Conservation (phyloP, 2,329 filamentous ascomycete genomes). For the Colletotrichum zoysiae region DNA sequence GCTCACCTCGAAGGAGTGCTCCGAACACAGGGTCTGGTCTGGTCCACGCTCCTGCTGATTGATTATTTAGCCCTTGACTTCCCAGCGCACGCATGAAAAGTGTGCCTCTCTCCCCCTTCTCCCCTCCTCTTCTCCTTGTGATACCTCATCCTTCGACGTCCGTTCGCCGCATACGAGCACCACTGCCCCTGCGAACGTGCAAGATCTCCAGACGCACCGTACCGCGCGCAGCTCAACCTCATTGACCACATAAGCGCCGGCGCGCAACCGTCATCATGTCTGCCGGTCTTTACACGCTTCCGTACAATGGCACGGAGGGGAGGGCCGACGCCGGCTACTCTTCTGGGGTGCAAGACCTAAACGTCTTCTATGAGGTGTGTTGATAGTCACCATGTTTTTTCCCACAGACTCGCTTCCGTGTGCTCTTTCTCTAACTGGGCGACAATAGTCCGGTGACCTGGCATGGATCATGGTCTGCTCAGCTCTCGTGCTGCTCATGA, state of each 20-base stretch:
- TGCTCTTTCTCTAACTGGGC: slow-evolving; percentile 12
- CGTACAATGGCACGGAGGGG: slow-evolving; percentile 65
- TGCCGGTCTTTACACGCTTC: slow-evolving; percentile 49
- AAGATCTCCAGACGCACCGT: slow-evolving; percentile 13
- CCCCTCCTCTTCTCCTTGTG: slow-evolving; percentile 3
- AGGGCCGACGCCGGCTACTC: slow-evolving; percentile 66
- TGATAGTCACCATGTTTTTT: neutral
- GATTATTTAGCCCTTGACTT: slow-evolving; percentile 38
- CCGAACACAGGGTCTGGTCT: slow-evolving; percentile 9
- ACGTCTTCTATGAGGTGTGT: slow-evolving; percentile 84
- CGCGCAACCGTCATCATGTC: slow-evolving; percentile 48
- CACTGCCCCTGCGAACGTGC: slow-evolving; percentile 26
- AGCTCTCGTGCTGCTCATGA: slow-evolving; percentile 90
- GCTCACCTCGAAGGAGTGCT: slow-evolving; percentile 23
- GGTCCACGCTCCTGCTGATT: slow-evolving; percentile 15
- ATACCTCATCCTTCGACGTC: slow-evolving; percentile 15
- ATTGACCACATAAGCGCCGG: slow-evolving; percentile 28
- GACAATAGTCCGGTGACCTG: slow-evolving; percentile 78
- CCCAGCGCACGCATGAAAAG: slow-evolving; percentile 22
- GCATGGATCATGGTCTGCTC: slow-evolving; percentile 83
- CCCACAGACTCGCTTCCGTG: slow-evolving; percentile 33
- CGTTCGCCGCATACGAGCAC: slow-evolving; percentile 26
- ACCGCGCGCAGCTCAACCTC: slow-evolving; percentile 4
- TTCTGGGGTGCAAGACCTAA: slow-evolving; percentile 74
- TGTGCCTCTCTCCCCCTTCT: slow-evolving; percentile 1